Base-by-base conservation (phyloP, 768 basidiomycete species). In the Tremella yokohamensis region DNA sequence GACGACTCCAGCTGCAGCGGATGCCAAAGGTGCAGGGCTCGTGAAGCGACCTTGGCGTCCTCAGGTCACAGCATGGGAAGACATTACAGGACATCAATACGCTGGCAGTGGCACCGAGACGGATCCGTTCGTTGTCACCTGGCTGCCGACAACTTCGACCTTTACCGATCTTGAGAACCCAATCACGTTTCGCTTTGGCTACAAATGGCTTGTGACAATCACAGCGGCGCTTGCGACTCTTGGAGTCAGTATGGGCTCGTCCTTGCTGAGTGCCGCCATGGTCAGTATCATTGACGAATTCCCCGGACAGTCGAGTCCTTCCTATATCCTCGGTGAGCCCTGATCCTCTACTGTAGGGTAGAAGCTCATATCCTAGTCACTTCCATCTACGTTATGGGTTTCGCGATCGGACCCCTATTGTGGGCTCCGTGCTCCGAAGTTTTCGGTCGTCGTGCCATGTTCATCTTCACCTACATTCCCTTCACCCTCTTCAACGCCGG, bases 401-500 rank as follows among this genome's bases (percentile, higher is more conserved):
- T 69, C 63, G 71, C 63, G 12, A 45, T 76, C 40, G 72, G 76
- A 11, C 74, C 74, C 15, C 42, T 77, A n/a, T 37, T 76, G 4
- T 72, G 68, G 73, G 75, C 72, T 0, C 77, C 77, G 1, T 47
- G 69, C 8, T 63, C 54, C 18, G 76, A 79, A 56, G 61, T 73
- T 0, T 74, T 65, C 45, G 79, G 78, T 1, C 68, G 78, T 4
- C 61, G 76, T 9, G 56, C 61, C 37, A 57, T 79, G 55, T 76
- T 78, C 55, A 60, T 79, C 62, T 29, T 68, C 48, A 68, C 72
- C 52, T 73, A 75, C 63, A 63, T 73, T 58, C 48, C 61, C 13
- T 76, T 72, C 63, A 71, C 77, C 49, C 37, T 69, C 57, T 72
- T 76, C 72, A 62, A 76, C 52, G 61, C 69, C 25, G 77, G 69